Conservation (phyloP, 805 yeast genomes). For the Diddensiella transvaalensis region DNA sequence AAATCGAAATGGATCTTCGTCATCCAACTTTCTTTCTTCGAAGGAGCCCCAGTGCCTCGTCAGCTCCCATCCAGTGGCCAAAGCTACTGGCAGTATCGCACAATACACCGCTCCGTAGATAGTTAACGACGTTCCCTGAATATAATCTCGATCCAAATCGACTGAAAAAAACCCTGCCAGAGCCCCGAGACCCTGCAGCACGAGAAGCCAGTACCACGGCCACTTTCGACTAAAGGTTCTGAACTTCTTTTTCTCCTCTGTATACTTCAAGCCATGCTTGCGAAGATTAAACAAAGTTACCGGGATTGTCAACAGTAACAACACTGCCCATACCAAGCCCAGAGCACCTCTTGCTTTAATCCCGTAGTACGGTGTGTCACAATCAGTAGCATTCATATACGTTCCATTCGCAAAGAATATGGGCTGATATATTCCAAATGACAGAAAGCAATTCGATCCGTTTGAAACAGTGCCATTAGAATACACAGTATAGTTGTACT, state of each 20-base stretch:
- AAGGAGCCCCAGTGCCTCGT: conserved; percentile 31
- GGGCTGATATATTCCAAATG: conserved; percentile 26
- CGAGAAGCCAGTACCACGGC: conserved; percentile 32
- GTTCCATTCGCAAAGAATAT: conserved; percentile 24
- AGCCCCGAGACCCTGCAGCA: conserved; percentile 24
- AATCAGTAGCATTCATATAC: conserved; percentile 21
- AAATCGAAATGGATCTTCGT: conserved; percentile 26
- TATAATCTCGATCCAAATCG: conserved; percentile 29
- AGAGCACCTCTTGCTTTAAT: conserved; percentile 26
- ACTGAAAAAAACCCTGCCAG: conserved; percentile 31
- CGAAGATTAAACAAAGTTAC: conserved; percentile 26
- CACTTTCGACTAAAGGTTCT: conserved; percentile 25
- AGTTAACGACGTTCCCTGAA: conserved; percentile 27
- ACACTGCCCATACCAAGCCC: conserved; percentile 26
- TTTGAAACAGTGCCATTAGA: conserved; percentile 31
- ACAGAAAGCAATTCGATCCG: conserved; percentile 26
- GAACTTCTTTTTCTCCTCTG: conserved; percentile 23
- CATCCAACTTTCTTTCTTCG: conserved; percentile 27
- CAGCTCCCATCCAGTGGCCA: conserved; percentile 27
- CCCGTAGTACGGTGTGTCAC: conserved; percentile 25
- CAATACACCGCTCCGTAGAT: conserved; percentile 25
- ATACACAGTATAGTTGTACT: conserved; percentile 24
- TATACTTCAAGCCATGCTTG: conserved; percentile 25
- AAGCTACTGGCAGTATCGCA: conserved; percentile 21
- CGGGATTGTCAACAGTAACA: conserved; percentile 21